Evolutionary conservation across 2,329 filamentous ascomycete species (phyloP), one percentile per base, ranked within the genome.

Genomic region (Arthrocladium fulminans): DNA sequence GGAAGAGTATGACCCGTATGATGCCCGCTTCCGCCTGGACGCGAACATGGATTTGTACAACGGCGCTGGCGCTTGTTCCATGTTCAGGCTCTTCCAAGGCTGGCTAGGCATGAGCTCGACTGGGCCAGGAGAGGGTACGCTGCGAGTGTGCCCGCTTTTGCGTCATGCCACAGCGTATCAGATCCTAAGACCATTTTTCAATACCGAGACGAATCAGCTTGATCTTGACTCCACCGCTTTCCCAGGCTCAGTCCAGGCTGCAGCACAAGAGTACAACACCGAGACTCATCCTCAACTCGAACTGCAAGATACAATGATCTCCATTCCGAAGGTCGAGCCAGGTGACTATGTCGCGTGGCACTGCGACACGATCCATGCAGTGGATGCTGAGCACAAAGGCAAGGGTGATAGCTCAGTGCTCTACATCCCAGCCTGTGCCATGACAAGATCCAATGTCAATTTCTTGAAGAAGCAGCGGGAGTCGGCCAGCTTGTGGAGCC

Each of bases 31-130:
- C 5, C 77, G 89, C 3, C 72, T 90, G 0, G 66, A 69, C 0
- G 86, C 84, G 2, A 75, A 80, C 2, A 81, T 79, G 51, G 83
- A 95, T 64, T 68, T 89, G 27, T 92, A 96, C 63, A 75, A 86
- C 44, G 87, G 88, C 0, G 75, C 88, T 0, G 88, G 89, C 0
- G 81, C 85, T 1, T 94, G 87, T 66, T 83, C 77, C 39, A 87
- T 88, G 72, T 88, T 95, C 66, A 77, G 90, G 32, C 84, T 88
- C 75, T 90, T 86, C 64, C 89, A 96, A 67, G 89, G 88, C 15
- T 96, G 89, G 89, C 66, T 96, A 45, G 79, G 77, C 51, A 83
- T 96, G 75, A 88, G 83, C 50, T 68, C 72, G n/a, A 83, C 80
- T 0, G 80, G 74, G 0, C 85, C 86, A 0, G 73, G 74, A 3